Evolutionary conservation across 2,329 filamentous ascomycete genomes (phyloP), one percentile per base, ranked within the genome.

Genomic region (Didymellaceae sp.): DNA sequence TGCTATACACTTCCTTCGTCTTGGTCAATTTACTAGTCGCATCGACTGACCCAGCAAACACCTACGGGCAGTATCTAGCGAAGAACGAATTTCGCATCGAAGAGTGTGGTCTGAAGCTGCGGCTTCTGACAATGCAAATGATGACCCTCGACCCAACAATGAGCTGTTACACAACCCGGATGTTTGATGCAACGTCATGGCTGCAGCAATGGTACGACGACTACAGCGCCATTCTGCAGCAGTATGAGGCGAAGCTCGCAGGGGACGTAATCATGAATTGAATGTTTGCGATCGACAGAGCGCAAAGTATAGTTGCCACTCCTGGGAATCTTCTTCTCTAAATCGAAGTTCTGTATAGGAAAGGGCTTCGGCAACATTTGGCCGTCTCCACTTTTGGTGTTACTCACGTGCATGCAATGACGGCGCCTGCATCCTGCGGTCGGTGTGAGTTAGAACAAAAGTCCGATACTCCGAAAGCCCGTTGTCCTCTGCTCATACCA

Each of bases 161-260:
- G 49, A 66, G 59, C 51, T 63, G 57, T 28, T 66, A 40, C 14
- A 63, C 64, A 7, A 66, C 61, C 14, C 61, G 61, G n/a, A 45
- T 67, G 51, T 49, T 67, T 18, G 62, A 67, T 26, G 64, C 64
- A 35, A 62, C 62, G n/a, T 42, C 54, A 11, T 67, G 62, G 64
- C 38, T 67, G 41, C 61, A 60, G 49, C 48, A 60, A 14, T 67
- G 64, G 64, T 60, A 65, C 20, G 56, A 57, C 9, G 60, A 67
- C 32, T 67, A 63, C 25, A 55, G 32, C 20, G 50, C 53, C 10
- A 66, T 67, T 24, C 31, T 67, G 28, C 44, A 32, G 45, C 60
- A 60, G 16, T 67, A 67, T n/a, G 52, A 67, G 53, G 46, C 52
- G 14, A 55, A 51, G 8, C 11, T 63, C 16, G 51, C 33, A 16